Conservation (phyloP, 2,329 filamentous ascomycete genomes). For the Xylariomycetidae sp. region DNA sequence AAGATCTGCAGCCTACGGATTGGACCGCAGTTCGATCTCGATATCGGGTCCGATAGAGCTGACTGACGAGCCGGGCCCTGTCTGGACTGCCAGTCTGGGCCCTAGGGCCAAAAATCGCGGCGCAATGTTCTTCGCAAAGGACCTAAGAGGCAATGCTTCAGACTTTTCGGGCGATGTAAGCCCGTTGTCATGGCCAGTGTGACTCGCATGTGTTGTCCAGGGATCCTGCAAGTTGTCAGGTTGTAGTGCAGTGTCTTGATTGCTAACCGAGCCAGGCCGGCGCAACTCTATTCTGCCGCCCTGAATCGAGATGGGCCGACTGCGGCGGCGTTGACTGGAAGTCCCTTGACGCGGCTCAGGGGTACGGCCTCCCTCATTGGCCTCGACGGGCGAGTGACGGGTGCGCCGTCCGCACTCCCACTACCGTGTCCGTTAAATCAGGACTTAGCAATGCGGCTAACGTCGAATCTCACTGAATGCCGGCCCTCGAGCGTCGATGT, state of each 20-base stretch:
- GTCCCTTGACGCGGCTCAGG: slow-evolving; percentile 6
- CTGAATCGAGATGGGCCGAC: slow-evolving; percentile 10
- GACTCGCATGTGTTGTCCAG: too few relatives aligned
- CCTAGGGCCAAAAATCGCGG: too few relatives aligned
- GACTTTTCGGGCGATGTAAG: too few relatives aligned
- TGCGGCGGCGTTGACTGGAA: slow-evolving; percentile 8
- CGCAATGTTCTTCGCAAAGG: too few relatives aligned
- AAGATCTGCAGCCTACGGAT: too few relatives aligned
- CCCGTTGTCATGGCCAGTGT: too few relatives aligned
- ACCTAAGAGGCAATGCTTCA: too few relatives aligned
- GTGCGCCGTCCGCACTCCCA: background rate
- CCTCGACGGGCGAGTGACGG: background rate
- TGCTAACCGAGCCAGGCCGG: background rate
- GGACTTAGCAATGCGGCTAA: slow-evolving; percentile 14
- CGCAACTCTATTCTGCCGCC: slow-evolving; percentile 12
- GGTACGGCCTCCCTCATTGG: background rate
- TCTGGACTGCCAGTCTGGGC: too few relatives aligned
- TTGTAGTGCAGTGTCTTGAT: too few relatives aligned
- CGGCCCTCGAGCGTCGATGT: slow-evolving; percentile 8
- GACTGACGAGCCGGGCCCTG: too few relatives aligned
- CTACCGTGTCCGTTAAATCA: slow-evolving; percentile 6
- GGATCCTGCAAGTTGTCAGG: slow-evolving; percentile 7
- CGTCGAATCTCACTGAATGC: slow-evolving; percentile 11
- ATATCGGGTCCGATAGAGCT: too few relatives aligned
- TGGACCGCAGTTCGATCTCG: too few relatives aligned